Evolutionary conservation across 768 basidiomycete species (phyloP).

Genomic region (Tulasnella sp.): DNA sequence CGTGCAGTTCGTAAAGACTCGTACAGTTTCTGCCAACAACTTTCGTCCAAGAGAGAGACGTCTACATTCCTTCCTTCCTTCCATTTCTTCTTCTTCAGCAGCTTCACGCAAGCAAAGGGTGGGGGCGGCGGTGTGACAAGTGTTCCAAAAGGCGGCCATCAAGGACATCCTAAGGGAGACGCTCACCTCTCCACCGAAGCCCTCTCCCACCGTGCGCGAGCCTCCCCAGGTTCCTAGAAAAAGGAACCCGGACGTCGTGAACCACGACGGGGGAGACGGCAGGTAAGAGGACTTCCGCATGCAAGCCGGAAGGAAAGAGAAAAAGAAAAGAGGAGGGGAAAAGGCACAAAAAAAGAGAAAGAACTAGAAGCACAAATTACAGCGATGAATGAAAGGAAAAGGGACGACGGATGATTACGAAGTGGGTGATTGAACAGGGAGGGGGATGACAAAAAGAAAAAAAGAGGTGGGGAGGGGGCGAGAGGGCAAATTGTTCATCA

Average conservation of each 20-base stretch:
- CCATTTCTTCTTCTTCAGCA: neutral
- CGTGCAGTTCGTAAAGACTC: neutral
- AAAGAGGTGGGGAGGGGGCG: neutral
- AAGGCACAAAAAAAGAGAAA: neutral
- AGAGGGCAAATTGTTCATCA: neutral
- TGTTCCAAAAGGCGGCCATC: neutral
- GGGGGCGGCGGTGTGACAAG: conserved; percentile 1
- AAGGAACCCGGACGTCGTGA: neutral
- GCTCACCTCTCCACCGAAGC: conserved; percentile 5
- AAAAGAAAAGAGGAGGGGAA: neutral
- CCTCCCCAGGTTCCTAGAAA: conserved; percentile 1
- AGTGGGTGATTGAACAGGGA: neutral
- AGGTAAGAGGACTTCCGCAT: conserved; percentile 9
- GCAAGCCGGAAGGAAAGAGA: neutral
- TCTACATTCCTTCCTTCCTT: neutral
- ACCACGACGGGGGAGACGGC: conserved; percentile 6
- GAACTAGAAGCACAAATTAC: conserved; percentile 8
- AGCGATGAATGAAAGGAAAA: neutral
- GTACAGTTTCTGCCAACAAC: neutral
- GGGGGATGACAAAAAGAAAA: neutral
- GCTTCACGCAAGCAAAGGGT: neutral
- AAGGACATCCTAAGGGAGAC: neutral
- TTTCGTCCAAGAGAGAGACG: neutral
- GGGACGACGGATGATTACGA: neutral
- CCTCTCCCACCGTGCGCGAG: conserved; percentile 3